Percentiles rank a stretch among this genome's conserved stretches.
These are phyloP conservation scores for Monascus purpureus DNA, from an alignment of 495 filamentous ascomycete genomes.

Conservation along the genomic window DNA sequence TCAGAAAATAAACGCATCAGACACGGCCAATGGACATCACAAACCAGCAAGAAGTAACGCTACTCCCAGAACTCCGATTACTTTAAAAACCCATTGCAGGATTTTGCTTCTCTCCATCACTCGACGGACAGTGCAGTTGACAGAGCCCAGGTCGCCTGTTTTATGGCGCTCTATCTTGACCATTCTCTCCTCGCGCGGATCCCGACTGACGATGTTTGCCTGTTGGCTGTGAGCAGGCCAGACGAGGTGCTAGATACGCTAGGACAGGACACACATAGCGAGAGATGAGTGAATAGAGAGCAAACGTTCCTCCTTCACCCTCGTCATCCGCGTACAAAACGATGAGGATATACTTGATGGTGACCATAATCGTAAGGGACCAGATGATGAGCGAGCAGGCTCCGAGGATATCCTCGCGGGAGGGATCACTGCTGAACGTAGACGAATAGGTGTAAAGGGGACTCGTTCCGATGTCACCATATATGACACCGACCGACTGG, in stretches of 20 bases:
- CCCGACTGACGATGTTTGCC: constrained; percentile 39
- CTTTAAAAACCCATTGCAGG: constrained; percentile 41
- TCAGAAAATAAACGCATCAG: too few species aligned
- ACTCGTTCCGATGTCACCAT: constrained; percentile 65
- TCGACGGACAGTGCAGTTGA: constrained; percentile 38
- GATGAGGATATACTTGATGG: constrained; percentile 57
- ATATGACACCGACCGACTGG: constrained; percentile 59
- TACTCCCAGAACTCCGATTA: constrained; percentile 57
- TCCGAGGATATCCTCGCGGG: constrained; percentile 48
- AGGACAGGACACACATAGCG: constrained; percentile 40
- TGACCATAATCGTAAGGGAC: constrained; percentile 60
- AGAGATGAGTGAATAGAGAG: constrained; percentile 54
- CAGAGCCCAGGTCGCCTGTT: constrained; percentile 36
- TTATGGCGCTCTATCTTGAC: constrained; percentile 47
- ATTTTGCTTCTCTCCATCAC: constrained; percentile 43
- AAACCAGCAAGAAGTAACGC: too few species aligned
- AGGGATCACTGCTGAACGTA: constrained; percentile 45
- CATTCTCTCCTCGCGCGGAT: constrained; percentile 39
- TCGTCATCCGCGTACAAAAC: constrained; percentile 60
- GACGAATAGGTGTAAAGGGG: constrained; percentile 63
- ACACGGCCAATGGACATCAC: too few species aligned
- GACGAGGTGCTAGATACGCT: neutral
- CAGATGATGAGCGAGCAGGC: constrained; percentile 63
- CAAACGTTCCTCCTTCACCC: constrained; percentile 67
- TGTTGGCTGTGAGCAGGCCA: constrained; percentile 4